Evolutionary conservation across 768 basidiomycete genomes (phyloP), one percentile per base, ranked within the genome.

Genomic region (Xerocomus spinulosus): DNA sequence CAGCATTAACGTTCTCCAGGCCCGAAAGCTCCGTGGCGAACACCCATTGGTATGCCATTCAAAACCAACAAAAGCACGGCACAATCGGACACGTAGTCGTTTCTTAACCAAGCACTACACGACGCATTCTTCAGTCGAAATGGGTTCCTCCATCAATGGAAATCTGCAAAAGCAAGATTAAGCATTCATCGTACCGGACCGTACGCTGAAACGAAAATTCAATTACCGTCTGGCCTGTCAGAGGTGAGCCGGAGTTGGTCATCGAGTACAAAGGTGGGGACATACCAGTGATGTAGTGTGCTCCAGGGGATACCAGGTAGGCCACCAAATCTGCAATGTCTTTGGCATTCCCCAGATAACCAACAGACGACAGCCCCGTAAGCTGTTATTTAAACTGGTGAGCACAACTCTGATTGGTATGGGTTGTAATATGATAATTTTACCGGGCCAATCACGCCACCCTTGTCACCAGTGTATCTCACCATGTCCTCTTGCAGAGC

Each of bases 271-370:
- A n/a, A 29, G 9, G 25, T n/a, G 35, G 4, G 13, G 15, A 42
- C 50, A 13, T 50, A 65, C 71, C 70, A 38, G 69, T 72, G 47
- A 73, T 36, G 21, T 59, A 66, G 49, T 56, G 56, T 12, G 71
- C 62, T 17, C 68, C 64, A 4, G 64, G 59, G 2, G 66, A 68
- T 2, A 49, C 67, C 17, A 74, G 53, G 49, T 64, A 73, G 6
- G 67, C 60, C 4, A 73, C 73, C 0, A 74, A 60, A 15, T 49
- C 56, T 1, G 70, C 70, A n/a, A 73, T 33, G 28, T 72, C 73
- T 8, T 64, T 50, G 25, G 63, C 12, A 6, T 23, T 49, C 13
- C 66, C 66, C 1, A 59, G n/a, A 30, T 59, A 32, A 8, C 64
- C 64, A 5, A 62, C 41, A 3, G 62, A 51, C 0, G 57, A 15